phyloP scores from a whole-genome alignment of 1,139 yeast species.

The Candida neerlandica region DNA sequence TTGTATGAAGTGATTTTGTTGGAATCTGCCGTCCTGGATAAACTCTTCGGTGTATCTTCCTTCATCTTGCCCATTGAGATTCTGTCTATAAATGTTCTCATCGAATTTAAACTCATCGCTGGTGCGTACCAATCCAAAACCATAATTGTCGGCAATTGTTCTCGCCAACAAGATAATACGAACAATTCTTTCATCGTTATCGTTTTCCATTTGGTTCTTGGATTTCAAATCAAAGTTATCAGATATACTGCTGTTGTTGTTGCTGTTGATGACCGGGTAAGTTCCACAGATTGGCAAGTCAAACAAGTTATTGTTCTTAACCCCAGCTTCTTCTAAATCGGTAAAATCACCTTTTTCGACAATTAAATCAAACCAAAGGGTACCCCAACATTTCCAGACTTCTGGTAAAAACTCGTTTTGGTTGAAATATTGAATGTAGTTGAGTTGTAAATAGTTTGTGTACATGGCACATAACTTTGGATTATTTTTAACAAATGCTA shows the following conservation, averaged over 20 bases:
- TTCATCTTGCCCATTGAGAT: conserved; percentile 19
- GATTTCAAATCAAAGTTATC: conserved; percentile 21
- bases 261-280: conserved; percentile 29
- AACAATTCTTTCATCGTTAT: conserved; percentile 49
- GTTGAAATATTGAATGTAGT: conserved; percentile 45
- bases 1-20: conserved; percentile 44
- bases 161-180: conserved; percentile 54
- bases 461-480: conserved; percentile 27
- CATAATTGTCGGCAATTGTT: conserved; percentile 50
- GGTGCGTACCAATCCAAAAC: conserved; percentile 56
- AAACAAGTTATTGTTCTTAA: conserved; percentile 53
- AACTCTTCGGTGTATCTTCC: conserved; percentile 43
- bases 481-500: conserved; percentile 34
- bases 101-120: conserved; percentile 48
- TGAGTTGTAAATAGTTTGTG: conserved; percentile 35
- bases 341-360: conserved; percentile 52
- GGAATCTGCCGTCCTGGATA: conserved; percentile 46
- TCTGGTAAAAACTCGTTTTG: conserved; percentile 67
- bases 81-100: conserved; percentile 26
- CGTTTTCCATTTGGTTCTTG: conserved; percentile 32
- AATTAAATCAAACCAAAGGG: conserved; percentile 72
- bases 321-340: conserved; percentile 58
- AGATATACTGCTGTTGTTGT: conserved; percentile 12
- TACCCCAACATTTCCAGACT: conserved; percentile 86
- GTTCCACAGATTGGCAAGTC: conserved; percentile 73